phyloP scores from a whole-genome alignment of 2,329 filamentous ascomycete genomes.

The Phialophora macrospora region DNA sequence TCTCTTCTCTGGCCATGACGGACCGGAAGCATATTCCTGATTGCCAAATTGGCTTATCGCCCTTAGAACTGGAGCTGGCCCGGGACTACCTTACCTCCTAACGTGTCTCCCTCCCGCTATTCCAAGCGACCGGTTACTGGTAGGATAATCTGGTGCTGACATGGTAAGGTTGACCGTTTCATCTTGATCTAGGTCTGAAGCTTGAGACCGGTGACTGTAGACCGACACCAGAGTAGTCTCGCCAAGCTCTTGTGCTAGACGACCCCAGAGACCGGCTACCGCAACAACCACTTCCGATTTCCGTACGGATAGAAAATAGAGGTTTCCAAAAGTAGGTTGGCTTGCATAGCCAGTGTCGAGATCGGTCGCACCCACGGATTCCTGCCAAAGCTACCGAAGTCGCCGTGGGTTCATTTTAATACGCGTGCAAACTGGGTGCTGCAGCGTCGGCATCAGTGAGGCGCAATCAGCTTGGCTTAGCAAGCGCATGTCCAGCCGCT shows the following conservation, averaged over 20 bases:
- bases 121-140: background rate
- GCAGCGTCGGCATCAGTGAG: background rate
- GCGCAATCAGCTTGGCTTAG: background rate
- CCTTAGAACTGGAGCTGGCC: background rate
- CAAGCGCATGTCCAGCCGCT: background rate
- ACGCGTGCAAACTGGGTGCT: background rate
- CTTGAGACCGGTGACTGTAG: background rate
- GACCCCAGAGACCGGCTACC: background rate
- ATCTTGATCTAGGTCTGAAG: background rate
- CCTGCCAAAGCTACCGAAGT: background rate
- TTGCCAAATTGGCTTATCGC: background rate
- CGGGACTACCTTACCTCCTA: background rate
- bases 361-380: background rate
- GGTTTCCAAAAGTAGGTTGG: background rate
- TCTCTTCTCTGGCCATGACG: background rate
- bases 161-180: background rate
- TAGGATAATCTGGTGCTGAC: background rate
- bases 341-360: background rate
- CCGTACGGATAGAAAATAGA: background rate
- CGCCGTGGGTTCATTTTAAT: background rate
- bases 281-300: background rate
- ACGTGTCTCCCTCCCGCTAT: background rate
- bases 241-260: background rate
- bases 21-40: background rate
- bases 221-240: background rate